Percentiles rank a stretch among this genome's conserved stretches.
Evolutionary conservation across 148 eudicot species (phyloP).

Genomic region (Silene conica): DNA sequence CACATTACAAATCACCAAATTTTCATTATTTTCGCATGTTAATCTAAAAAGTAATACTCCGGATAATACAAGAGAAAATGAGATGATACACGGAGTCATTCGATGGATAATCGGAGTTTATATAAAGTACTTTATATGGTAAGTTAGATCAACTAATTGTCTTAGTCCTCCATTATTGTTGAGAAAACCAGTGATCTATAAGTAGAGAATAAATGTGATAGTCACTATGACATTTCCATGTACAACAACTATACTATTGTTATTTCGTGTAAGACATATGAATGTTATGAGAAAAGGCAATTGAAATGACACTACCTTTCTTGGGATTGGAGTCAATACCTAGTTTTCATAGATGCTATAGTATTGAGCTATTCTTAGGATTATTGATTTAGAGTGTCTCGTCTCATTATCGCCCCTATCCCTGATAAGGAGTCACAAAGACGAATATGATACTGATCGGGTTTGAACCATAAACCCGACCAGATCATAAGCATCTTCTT

Average conservation of each 20-base stretch:
- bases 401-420: no score
- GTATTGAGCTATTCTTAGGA: neutral
- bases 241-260: neutral
- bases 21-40: no score
- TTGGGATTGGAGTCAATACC: neutral
- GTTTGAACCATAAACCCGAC: no score
- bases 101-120: no score
- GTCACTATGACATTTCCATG: slow-evolving; percentile 7
- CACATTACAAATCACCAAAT: no score
- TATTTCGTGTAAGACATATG: slow-evolving; percentile 3
- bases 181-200: neutral
- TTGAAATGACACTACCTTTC: neutral
- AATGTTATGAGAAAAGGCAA: neutral
- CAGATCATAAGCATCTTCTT: no score
- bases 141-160: neutral
- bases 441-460: no score
- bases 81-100: no score
- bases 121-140: no score
- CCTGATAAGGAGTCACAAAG: no score
- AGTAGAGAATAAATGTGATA: neutral
- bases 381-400: neutral
- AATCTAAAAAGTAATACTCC: no score
- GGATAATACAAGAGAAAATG: no score
- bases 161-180: neutral
- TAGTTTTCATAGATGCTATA: neutral